phyloP scores from a whole-genome alignment of 805 yeast genomes.

The Metschnikowia drakensbergensis region DNA sequence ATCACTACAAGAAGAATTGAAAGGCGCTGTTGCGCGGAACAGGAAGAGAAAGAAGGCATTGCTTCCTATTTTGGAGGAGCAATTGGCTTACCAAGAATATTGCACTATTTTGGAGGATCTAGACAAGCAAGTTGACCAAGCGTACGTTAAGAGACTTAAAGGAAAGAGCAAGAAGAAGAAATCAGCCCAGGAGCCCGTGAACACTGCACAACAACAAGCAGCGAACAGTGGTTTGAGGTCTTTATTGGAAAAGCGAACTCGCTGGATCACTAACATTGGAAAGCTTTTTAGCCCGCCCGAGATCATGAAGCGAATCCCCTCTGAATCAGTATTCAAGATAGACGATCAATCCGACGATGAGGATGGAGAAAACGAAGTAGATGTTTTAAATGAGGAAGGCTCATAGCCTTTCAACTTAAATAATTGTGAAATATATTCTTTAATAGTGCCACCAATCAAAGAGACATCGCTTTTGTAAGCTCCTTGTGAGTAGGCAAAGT shows the following conservation, averaged over 20 bases:
- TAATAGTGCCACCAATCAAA: conserved; percentile 8
- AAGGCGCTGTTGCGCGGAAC: conserved; percentile 58
- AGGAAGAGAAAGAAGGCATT: conserved; percentile 61
- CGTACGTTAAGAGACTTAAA: conserved; percentile 77
- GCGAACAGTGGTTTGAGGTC: conserved; percentile 76
- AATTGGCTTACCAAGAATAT: conserved; percentile 93
- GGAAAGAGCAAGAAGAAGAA: conserved; percentile 67
- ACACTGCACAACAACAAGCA: conserved; percentile 55
- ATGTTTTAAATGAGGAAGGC: conserved; percentile 18
- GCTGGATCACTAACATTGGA: conserved; percentile 91
- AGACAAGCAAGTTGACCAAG: conserved; percentile 95
- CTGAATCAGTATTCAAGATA: conserved; percentile 50
- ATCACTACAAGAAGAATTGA: conserved; percentile 62
- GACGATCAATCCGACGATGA: conserved; percentile 32
- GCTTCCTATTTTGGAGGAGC: conserved; percentile 75
- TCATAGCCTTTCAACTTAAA: neutral
- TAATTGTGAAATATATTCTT: neutral
- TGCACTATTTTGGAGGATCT: conserved; percentile 84
- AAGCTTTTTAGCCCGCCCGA: conserved; percentile 68
- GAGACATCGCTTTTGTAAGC: conserved; percentile 41
- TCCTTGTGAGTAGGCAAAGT: conserved; percentile 67
- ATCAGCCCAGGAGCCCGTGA: conserved; percentile 22
- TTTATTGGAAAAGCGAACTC: conserved; percentile 74
- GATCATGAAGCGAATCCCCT: conserved; percentile 74
- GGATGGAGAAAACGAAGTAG: conserved; percentile 30